Base-by-base conservation (phyloP, 805 yeast genomes). In the Millerozyma acaciae region DNA sequence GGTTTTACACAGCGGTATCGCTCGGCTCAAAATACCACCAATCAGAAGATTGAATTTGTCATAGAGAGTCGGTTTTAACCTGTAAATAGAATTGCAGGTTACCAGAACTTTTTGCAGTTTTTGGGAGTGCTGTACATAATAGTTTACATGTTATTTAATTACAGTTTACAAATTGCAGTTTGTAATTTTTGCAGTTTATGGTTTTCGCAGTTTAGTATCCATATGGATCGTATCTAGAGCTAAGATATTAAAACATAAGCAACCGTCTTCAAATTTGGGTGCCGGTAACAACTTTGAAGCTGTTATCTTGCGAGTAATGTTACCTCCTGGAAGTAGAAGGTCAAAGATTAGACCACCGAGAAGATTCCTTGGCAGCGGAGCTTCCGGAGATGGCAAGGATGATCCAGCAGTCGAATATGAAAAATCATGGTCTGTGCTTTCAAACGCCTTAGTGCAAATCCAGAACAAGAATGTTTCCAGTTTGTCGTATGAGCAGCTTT, bases 401-500 rank as follows among this genome's bases (percentile, higher is more conserved):
- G 54, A 50, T 24, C 37, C 56, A 19, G 63, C 62, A 13, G 62
- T 73, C 6, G 83, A 77, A 44, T 82, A 80, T 41, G 80, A 77
- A 12, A 70, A 74, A 32, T 67, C 83, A 0, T 87, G 96, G 95
- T 48, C 50, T 1, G 63, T 75, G 0, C 61, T 88, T 14, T 58
- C 80, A 6, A 64, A 70, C 23, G 95, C 96, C 14, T 80, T 88
- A 21, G 58, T 51, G 10, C 83, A 81, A 45, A 88, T 89, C 35
- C 83, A 79, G 48, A 66, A 70, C 26, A 78, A 84, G 45, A 76
- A 83, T 48, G 88, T 88, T 6, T 75, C 84, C 3, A 72, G 74
- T 36, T 62, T 88, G 17, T 83, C 93, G 1, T 88, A 85, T 51
- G 96, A 88, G 48, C 85, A 80, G 44, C 66, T 88, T 0, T 89